Evolutionary conservation across 257 asterid species (phyloP).

Genomic region (Capsicum chinense): DNA sequence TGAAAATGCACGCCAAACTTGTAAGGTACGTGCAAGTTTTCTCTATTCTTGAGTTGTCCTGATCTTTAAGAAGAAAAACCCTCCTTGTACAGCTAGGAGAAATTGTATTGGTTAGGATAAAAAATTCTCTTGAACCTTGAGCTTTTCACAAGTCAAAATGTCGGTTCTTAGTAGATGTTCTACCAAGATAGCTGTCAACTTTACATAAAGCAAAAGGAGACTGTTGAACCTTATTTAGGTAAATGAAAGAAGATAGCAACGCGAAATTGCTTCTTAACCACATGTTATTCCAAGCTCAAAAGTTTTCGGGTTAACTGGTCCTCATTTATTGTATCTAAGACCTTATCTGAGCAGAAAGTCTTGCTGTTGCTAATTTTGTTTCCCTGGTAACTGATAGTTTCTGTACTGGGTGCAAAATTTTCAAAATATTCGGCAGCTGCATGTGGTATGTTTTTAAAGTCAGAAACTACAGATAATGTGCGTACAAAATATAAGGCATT

Average conservation of each 20-base stretch:
- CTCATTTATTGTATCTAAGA: neutral
- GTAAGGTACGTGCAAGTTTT: slow-evolving; percentile 56
- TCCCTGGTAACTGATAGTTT: slow-evolving; percentile 14
- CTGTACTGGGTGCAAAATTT: neutral
- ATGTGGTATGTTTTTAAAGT: neutral
- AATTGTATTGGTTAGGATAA: slow-evolving; percentile 3
- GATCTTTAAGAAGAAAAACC: neutral
- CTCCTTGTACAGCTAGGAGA: slow-evolving; percentile 3
- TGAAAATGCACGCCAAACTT: slow-evolving; percentile 92
- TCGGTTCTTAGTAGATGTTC: neutral
- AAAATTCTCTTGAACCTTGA: neutral
- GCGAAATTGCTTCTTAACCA: neutral
- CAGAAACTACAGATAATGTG: slow-evolving; percentile 27
- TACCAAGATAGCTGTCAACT: slow-evolving; percentile 5
- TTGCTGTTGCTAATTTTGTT: neutral
- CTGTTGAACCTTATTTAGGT: neutral
- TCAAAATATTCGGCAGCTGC: slow-evolving; percentile 10
- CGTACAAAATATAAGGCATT: neutral
- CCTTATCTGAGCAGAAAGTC: slow-evolving; percentile 2
- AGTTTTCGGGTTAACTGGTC: neutral
- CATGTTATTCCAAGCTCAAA: neutral
- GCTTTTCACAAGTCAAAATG: neutral
- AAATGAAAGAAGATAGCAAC: neutral
- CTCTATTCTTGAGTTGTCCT: neutral
- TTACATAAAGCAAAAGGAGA: neutral